Conservation (phyloP, 2,329 filamentous ascomycete genomes). For the Epichloe hybrida region DNA sequence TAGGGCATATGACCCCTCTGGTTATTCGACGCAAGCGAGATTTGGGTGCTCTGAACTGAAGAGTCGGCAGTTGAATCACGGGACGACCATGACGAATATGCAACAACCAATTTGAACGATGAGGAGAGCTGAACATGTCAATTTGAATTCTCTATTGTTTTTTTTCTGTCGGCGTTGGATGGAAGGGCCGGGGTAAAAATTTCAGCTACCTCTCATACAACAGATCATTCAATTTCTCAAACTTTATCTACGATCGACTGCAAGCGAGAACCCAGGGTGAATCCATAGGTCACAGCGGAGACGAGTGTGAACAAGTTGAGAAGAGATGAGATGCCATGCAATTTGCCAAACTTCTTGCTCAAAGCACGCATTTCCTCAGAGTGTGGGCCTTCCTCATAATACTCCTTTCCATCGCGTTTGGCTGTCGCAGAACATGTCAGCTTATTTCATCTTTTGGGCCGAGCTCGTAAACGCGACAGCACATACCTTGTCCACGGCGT, state of each 20-base stretch:
- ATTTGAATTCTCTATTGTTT: too few species aligned
- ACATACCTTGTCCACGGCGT: constrained; percentile 64
- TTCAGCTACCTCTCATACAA: not conserved
- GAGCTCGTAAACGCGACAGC: not conserved
- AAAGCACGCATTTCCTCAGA: constrained; percentile 71
- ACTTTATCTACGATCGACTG: constrained; percentile 22
- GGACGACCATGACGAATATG: not conserved
- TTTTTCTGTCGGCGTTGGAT: not conserved
- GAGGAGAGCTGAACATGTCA: not conserved
- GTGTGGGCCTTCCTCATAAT: constrained; percentile 65
- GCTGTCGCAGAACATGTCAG: constrained; percentile 32
- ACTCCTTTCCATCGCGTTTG: constrained; percentile 79
- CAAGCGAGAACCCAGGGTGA: constrained; percentile 54
- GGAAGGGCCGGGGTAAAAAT: not conserved
- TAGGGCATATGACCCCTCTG: not conserved
- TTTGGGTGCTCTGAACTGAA: not conserved
- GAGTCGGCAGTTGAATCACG: not conserved
- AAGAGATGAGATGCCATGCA: constrained; percentile 73
- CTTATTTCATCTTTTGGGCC: not conserved
- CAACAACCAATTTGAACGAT: not conserved
- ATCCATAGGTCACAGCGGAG: constrained; percentile 63
- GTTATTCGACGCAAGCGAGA: not conserved
- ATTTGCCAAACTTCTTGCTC: constrained; percentile 63
- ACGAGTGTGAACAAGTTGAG: constrained; percentile 62
- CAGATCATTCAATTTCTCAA: not conserved